These are phyloP conservation scores for Fusarium nanum DNA, from an alignment of 2,329 filamentous ascomycete species.

Conservation along the genomic window DNA sequence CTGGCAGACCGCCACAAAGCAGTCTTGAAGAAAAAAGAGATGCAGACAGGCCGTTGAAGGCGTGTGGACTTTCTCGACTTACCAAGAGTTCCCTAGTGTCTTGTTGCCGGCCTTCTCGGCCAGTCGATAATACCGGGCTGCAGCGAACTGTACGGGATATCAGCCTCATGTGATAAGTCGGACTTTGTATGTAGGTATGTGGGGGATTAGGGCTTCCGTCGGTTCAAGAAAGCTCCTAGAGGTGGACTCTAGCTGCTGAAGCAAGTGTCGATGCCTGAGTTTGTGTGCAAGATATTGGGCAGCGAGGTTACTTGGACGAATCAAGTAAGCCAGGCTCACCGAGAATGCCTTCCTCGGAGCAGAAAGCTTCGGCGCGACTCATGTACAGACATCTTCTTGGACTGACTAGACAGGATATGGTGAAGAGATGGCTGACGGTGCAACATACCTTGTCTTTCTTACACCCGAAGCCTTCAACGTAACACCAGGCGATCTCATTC, in stretches of 20 bases:
- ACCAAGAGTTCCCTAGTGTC: conserved; percentile 95
- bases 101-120: conserved; percentile 91
- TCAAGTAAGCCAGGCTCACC: conserved; percentile 31
- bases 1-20: conserved; percentile 22
- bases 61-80: conserved; percentile 63
- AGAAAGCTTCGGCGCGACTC: conserved; percentile 10
- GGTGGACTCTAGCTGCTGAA: not conserved
- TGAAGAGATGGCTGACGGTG: conserved; percentile 17
- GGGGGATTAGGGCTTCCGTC: conserved; percentile 9
- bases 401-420: conserved; percentile 8
- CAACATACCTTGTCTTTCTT: conserved; percentile 96
- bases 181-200: conserved; percentile 18
- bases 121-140: conserved; percentile 91
- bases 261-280: conserved; percentile 24
- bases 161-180: conserved; percentile 61
- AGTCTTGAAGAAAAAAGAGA: conserved; percentile 9
- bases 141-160: conserved; percentile 69
- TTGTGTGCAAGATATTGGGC: conserved; percentile 26
- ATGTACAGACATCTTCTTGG: conserved; percentile 15
- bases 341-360: conserved; percentile 8
- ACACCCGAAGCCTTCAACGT: conserved; percentile 94
- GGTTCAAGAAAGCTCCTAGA: not conserved
- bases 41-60: conserved; percentile 35
- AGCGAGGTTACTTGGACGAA: conserved; percentile 22
- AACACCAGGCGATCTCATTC: conserved; percentile 98